Percentiles rank a stretch among this genome's conserved stretches.
phyloP scores from a whole-genome alignment of 768 basidiomycete species.

The Galerina marginata region DNA sequence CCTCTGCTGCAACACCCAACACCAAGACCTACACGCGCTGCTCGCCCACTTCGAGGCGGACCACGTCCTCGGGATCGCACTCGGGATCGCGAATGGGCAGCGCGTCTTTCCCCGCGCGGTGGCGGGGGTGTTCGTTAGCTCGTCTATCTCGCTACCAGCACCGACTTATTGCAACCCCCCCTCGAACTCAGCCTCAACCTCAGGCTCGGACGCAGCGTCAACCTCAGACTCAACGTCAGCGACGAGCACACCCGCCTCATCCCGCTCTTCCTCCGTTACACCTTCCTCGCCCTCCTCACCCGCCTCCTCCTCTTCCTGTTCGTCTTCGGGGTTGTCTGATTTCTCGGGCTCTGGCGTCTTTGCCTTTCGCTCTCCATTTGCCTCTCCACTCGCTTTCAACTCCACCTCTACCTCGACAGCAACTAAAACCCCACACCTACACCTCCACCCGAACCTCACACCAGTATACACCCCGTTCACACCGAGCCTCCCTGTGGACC shows the following conservation, averaged over 20 bases:
- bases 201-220: neutral
- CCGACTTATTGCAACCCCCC: neutral
- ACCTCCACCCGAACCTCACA: neutral
- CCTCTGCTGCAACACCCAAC: slow-evolving; percentile 82
- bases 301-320: slow-evolving; percentile 5
- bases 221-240: slow-evolving; percentile 9
- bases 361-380: too few species aligned
- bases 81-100: slow-evolving; percentile 30
- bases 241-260: slow-evolving; percentile 23
- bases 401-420: neutral
- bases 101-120: slow-evolving; percentile 17
- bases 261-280: slow-evolving; percentile 13
- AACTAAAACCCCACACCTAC: too few species aligned
- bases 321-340: slow-evolving; percentile 1
- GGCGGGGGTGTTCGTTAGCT: too few species aligned
- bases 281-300: slow-evolving; percentile 23
- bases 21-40: slow-evolving; percentile 60
- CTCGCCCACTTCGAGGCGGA: slow-evolving; percentile 92
- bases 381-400: neutral
- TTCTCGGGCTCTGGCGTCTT: too few species aligned
- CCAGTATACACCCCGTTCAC: slow-evolving; percentile 31
- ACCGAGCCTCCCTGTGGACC: slow-evolving; percentile 23
- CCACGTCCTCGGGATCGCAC: slow-evolving; percentile 76
- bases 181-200: too few species aligned
- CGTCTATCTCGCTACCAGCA: neutral